Percentiles rank a stretch among this genome's conserved stretches.
Conservation (phyloP, 768 basidiomycete genomes). For the Imleria badia region DNA sequence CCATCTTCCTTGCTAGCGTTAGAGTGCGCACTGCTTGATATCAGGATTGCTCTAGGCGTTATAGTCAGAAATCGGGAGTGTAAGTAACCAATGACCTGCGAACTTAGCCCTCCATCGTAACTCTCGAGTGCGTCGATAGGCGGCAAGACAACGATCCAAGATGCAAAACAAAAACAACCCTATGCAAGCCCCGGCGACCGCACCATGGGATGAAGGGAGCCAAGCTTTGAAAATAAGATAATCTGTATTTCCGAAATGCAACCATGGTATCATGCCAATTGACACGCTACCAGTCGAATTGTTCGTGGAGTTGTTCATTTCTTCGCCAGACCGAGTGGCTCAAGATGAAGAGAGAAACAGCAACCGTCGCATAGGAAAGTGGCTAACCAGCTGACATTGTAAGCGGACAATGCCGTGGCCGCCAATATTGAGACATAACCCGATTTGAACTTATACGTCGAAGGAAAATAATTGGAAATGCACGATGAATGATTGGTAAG, state of each 20-base stretch:
- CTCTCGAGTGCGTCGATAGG: constrained; percentile 52
- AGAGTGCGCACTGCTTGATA: background rate
- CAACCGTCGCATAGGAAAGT: background rate
- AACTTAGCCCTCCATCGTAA: constrained; percentile 61
- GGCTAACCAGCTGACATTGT: too few relatives aligned
- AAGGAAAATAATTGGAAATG: background rate
- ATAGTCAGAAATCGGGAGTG: background rate
- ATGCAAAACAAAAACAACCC: constrained; percentile 66
- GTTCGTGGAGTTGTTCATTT: background rate
- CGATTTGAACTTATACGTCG: background rate
- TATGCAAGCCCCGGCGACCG: constrained; percentile 74
- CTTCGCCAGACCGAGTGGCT: background rate
- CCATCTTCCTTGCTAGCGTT: constrained; percentile 1
- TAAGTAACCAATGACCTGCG: constrained; percentile 4
- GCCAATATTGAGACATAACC: too few relatives aligned
- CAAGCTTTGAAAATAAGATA: constrained; percentile 65
- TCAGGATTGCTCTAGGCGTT: constrained; percentile 8
- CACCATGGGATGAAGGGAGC: constrained; percentile 66
- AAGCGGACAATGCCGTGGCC: too few relatives aligned
- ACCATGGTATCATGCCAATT: constrained; percentile 58
- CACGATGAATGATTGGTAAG: too few relatives aligned
- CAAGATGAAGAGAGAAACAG: background rate
- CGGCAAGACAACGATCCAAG: constrained; percentile 68
- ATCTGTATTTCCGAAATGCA: constrained; percentile 70
- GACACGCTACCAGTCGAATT: constrained; percentile 13